phyloP scores from a whole-genome alignment of 1,284 basidiomycete genomes.

The Tilletia horrida region DNA sequence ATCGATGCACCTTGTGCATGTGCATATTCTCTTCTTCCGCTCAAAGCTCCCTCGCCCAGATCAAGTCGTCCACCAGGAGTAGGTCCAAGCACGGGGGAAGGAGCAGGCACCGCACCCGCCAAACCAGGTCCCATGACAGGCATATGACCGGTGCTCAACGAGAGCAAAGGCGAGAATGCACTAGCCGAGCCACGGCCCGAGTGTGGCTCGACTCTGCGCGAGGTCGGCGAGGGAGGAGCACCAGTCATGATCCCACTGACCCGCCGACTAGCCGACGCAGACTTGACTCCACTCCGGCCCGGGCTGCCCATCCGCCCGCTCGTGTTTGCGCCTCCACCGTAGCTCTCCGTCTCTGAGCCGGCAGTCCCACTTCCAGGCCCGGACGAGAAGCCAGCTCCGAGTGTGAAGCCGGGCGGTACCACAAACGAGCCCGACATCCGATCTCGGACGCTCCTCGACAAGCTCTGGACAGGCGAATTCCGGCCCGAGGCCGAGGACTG shows the following conservation, averaged over 20 bases:
- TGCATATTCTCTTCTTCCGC: no score
- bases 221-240: conserved; percentile 31
- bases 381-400: conserved; percentile 12
- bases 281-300: conserved; percentile 22
- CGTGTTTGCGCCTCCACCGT: conserved; percentile 24
- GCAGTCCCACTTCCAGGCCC: conserved; percentile 1
- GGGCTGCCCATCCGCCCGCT: conserved; percentile 20
- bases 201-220: conserved; percentile 15
- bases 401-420: conserved; percentile 21
- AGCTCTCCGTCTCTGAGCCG: no score
- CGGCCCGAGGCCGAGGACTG: conserved; percentile 27
- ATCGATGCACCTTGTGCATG: no score
- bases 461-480: conserved; percentile 32
- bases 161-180: conserved; percentile 35
- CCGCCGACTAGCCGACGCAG: conserved; percentile 30
- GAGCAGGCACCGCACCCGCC: background rate
- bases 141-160: conserved; percentile 24
- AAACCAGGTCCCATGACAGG: background rate
- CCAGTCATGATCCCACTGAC: conserved; percentile 29
- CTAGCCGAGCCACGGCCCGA: conserved; percentile 26
- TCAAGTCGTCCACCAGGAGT: background rate
- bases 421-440: conserved; percentile 16
- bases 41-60: no score
- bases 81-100: background rate
- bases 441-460: conserved; percentile 7